Evolutionary conservation across 2,329 filamentous ascomycete genomes (phyloP), one percentile per base, ranked within the genome.

Genomic region (Pestalotiopsis sp.): DNA sequence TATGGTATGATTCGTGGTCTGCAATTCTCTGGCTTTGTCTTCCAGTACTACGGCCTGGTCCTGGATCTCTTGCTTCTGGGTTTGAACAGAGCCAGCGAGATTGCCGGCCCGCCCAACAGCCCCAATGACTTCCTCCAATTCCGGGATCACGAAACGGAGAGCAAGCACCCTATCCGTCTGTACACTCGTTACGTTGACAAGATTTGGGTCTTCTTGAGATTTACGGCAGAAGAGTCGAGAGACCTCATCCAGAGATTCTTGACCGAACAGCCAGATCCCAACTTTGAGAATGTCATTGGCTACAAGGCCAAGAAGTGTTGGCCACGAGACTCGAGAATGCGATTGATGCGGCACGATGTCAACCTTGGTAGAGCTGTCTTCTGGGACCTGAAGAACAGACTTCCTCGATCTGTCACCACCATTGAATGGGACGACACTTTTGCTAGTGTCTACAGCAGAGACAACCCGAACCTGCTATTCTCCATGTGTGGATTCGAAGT

Each of bases 301-400:
- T 99, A 98, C 82, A 95, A 93, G 84, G 99, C 97, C 82, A 99
- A 99, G 86, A 99, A 98, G 80, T 99, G 97, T 82, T 99, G 96
- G 96, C 97, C 96, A 57, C 90, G 96, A 75, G 96, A 99, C 79
- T 98, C 95, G 27, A 90, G 96, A 64, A 99, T 99, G 97, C 92
- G 97, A 60, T 83, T 99, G 75, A 99, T 99, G 96, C 91, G 96
- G 71, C 96, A 99, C 80, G 96, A 99, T 82, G 97, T 99, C 73
- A 98, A 99, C 75, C 90, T 99, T 57, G 96, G 97, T 57, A 92
- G 97, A 70, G 97, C 97, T 69, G 96, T 98, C 1, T 99, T 99
- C 84, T 99, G 96, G 96, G 95, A 99, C 78, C 82, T 99, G 79
- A 98, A 99, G 87, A 99, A 99, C 80, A 91, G 96, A 56, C 85